Evolutionary conservation across 495 filamentous ascomycete species (phyloP).

Genomic region (Daldinia concentrica): DNA sequence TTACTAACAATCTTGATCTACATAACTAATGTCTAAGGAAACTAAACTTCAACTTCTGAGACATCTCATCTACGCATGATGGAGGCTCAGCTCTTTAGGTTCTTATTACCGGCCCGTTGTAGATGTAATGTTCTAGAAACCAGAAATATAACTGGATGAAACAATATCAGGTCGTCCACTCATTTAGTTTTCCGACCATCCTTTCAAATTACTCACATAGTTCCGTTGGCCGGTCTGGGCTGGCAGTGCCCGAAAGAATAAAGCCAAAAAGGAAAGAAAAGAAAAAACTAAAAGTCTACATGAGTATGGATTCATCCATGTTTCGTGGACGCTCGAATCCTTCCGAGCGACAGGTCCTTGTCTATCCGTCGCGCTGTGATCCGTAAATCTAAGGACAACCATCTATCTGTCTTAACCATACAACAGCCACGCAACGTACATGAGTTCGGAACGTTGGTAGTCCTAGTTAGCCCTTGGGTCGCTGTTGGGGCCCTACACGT

Average conservation of each 20-base stretch:
- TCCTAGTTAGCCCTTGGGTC: conserved; percentile 17
- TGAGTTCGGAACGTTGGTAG: conserved; percentile 6
- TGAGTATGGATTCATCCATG: conserved; percentile 12
- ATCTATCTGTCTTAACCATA: conserved; percentile 18
- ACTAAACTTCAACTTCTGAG: conserved; percentile 26
- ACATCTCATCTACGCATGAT: conserved; percentile 24
- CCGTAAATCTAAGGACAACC: conserved; percentile 14
- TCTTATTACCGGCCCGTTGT: conserved; percentile 13
- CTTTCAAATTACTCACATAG: not conserved
- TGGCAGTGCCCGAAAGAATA: conserved; percentile 1
- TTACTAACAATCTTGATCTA: not conserved
- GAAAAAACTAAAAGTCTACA: not conserved
- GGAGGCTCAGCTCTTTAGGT: conserved; percentile 31
- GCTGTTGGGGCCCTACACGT: conserved; percentile 35
- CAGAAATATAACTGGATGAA: conserved; percentile 12
- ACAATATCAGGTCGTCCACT: not conserved
- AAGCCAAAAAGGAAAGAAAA: not conserved
- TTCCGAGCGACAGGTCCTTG: conserved; percentile 11
- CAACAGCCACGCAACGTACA: not conserved
- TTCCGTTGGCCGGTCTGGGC: conserved; percentile 12
- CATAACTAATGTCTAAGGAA: conserved; percentile 8
- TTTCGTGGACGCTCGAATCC: conserved; percentile 13
- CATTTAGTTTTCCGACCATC: not conserved
- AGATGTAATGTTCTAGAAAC: conserved; percentile 10
- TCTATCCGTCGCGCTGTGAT: not conserved